Evolutionary conservation across 179 eudicot species (phyloP).

Genomic region (Silene coronaria): DNA sequence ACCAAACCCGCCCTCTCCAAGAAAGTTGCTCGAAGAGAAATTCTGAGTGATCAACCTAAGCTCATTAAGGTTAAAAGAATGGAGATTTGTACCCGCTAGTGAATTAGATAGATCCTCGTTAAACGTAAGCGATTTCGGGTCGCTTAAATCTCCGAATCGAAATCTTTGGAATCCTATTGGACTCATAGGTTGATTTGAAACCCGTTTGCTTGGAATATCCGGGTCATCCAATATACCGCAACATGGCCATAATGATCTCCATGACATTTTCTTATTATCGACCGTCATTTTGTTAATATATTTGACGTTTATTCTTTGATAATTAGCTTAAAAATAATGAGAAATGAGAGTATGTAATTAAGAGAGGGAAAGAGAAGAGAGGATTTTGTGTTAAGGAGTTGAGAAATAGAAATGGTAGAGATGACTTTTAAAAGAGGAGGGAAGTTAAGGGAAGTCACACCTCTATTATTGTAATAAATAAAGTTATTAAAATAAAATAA

Average conservation of each 20-base stretch:
- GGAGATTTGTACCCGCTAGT: slow-evolving; percentile 37
- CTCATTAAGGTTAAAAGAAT: slow-evolving; percentile 38
- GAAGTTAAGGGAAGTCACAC: slow-evolving; percentile 17
- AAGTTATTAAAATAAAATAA: not conserved
- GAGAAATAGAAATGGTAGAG: slow-evolving; percentile 23
- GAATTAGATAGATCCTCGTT: slow-evolving; percentile 46
- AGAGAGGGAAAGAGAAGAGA: slow-evolving; percentile 17
- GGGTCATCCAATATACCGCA: slow-evolving; percentile 24
- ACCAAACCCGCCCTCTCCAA: slow-evolving; percentile 61
- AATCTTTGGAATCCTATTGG: slow-evolving; percentile 24
- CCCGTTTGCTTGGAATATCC: slow-evolving; percentile 16
- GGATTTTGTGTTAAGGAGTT: slow-evolving; percentile 13
- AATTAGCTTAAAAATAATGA: not conserved
- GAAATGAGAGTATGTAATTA: not conserved
- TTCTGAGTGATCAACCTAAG: slow-evolving; percentile 39
- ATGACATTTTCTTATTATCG: slow-evolving; percentile 21
- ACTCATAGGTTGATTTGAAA: slow-evolving; percentile 11
- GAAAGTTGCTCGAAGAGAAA: slow-evolving; percentile 43
- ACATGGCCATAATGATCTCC: slow-evolving; percentile 31
- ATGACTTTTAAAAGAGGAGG: slow-evolving; percentile 23
- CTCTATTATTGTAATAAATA: slow-evolving; percentile 7
- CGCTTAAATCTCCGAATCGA: slow-evolving; percentile 24
- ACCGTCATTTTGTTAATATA: slow-evolving; percentile 15
- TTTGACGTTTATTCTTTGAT: not conserved
- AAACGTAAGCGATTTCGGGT: slow-evolving; percentile 34